phyloP scores from a whole-genome alignment of 2,329 filamentous ascomycete species.

The Aspergillus alliaceus region DNA sequence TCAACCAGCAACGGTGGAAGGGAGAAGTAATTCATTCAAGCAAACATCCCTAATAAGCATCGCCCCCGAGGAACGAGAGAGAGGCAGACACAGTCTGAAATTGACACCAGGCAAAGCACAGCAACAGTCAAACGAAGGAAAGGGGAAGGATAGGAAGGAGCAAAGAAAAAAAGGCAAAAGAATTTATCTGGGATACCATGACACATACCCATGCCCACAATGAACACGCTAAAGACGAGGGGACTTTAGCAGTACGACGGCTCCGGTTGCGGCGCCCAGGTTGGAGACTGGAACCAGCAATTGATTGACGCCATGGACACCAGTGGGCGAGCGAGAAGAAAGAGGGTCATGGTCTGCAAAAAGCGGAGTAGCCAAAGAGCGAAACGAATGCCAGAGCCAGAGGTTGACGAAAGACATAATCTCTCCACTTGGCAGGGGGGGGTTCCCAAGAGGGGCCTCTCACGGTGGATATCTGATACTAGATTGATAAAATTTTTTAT shows the following conservation, averaged over 20 bases:
- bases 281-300: background rate
- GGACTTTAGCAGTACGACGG: slow-evolving; percentile 3
- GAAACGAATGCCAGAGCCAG: background rate
- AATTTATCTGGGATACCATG: background rate
- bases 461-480: background rate
- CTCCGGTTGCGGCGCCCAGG: slow-evolving; percentile 13
- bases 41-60: slow-evolving; percentile 5
- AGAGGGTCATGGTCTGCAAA: background rate
- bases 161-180: slow-evolving; percentile 3
- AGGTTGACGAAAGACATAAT: slow-evolving; percentile 1
- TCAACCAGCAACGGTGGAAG: background rate
- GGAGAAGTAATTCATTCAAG: slow-evolving; percentile 9
- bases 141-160: background rate
- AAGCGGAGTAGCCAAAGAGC: background rate
- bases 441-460: background rate
- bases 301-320: slow-evolving; percentile 9
- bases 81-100: background rate
- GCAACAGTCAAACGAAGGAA: background rate
- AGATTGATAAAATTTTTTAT: background rate
- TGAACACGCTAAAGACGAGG: background rate
- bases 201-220: slow-evolving; percentile 1
- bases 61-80: background rate
- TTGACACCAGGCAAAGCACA: slow-evolving; percentile 1
- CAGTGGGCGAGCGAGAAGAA: background rate
- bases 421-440: slow-evolving; percentile 10